Evolutionary conservation across 257 asterid genomes (phyloP), one percentile per base, ranked within the genome.

Genomic region (Rhazya stricta): DNA sequence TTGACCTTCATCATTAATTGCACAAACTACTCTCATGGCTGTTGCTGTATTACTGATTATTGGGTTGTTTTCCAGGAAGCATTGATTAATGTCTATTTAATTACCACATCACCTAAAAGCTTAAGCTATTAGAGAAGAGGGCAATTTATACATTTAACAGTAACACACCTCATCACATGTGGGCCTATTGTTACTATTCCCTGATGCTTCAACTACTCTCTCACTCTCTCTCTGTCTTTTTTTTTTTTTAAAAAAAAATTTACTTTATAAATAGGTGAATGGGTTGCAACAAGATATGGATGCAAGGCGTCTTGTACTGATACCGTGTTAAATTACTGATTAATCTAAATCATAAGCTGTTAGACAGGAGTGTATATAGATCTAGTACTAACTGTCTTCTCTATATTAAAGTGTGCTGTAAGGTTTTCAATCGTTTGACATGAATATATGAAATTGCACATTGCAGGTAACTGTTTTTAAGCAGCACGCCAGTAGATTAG

Each of bases 391-490:
- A 19, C 45, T 6, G 11, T 8, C 0, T 65, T 48, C 50, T 50
- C 63, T 50, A 9, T 21, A 30, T 30, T 50, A 71, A 18, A 30
- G 18, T 21, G 23, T 30, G 53, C 54, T n/a, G 68, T 39, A 6
- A 13, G 62, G 34, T 39, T 68, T 45, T 41, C 29, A 53, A 41
- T 2, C 21, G 51, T 53, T 19, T 11, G 30, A 16, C 23, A 3
- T 51, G 27, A 51, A 32, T 23, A 27, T 73, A 21, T 16, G 45
- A 34, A 51, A 48, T 51, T 51, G 25, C 58, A 56, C 36, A 29
- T 74, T 79, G 72, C 83, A 94, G 98, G 96, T 94, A 60, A 94
- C 99, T 57, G 92, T 90, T 87, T 92, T 87, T 86, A 94, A 92
- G 95, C 97, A 83, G 84, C 87, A 85, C 67, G 97, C 96, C 60